These are phyloP conservation scores for Neospora caninum DNA, from an alignment of 169 alveolate species.

Conservation along the genomic window DNA sequence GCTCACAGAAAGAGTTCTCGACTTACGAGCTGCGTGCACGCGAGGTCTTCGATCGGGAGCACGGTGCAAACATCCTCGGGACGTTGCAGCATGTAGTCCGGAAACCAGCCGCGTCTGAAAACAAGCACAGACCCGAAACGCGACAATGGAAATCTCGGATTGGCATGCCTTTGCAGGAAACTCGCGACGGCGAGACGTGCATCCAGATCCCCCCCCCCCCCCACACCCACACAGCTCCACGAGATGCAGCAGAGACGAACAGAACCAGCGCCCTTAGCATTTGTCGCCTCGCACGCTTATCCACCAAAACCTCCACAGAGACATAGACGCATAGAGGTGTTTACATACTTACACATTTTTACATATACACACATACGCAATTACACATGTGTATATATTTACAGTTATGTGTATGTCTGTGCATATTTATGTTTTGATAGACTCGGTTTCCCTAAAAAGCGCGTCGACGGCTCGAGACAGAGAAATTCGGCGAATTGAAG, in stretches of 20 bases:
- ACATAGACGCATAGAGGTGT: background rate
- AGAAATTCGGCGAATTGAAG: no score
- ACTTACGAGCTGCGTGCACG: background rate
- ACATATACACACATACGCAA: background rate
- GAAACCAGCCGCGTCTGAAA: slow-evolving; percentile 18
- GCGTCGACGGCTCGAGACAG: no score
- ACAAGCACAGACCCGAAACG: background rate
- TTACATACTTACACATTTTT: background rate
- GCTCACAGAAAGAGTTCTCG: background rate
- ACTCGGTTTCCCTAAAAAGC: no score
- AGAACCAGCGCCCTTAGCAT: no score
- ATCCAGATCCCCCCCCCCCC: no score
- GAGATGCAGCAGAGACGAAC: no score
- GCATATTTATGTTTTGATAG: background rate
- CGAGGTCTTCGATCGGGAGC: background rate
- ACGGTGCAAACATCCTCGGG: slow-evolving; percentile 2
- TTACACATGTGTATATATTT: background rate
- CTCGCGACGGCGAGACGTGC: no score
- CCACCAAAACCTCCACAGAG: no score
- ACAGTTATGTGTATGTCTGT: background rate
- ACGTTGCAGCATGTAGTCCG: slow-evolving; percentile 24
- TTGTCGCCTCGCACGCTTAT: no score
- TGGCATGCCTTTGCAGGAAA: no score
- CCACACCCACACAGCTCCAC: no score
- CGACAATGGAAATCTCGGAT: background rate